phyloP scores from a whole-genome alignment of 1,284 basidiomycete species.

The Schizophyllum amplum region DNA sequence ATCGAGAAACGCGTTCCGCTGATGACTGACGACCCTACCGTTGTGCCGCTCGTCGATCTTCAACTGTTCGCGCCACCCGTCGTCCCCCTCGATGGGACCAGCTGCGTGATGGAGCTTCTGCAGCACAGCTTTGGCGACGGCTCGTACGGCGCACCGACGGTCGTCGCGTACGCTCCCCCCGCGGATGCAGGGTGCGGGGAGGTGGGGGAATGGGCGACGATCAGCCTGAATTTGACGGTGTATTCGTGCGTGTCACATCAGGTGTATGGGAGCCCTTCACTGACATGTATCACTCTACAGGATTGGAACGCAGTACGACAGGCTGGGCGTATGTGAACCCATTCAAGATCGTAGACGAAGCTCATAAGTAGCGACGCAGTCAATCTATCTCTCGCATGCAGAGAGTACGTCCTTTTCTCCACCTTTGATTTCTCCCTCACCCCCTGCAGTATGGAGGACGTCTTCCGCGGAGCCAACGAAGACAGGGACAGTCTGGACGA shows the following conservation, averaged over 20 bases:
- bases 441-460: conserved; percentile 29
- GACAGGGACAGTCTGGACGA: conserved; percentile 30
- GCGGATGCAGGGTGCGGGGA: conserved; percentile 24
- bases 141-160: conserved; percentile 23
- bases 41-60: conserved; percentile 29
- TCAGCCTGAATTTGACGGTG: conserved; percentile 30
- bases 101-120: conserved; percentile 28
- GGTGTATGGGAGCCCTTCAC: not conserved
- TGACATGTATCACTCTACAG: conserved; percentile 7
- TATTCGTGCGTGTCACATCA: conserved; percentile 21
- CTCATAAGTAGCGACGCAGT: not conserved
- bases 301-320: conserved; percentile 34
- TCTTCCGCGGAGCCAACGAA: conserved; percentile 34
- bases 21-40: conserved; percentile 25
- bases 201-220: conserved; percentile 29
- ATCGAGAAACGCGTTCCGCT: conserved; percentile 25
- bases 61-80: conserved; percentile 34
- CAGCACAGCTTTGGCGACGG: conserved; percentile 25
- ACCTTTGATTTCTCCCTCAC: not conserved
- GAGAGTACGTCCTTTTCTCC: conserved; percentile 21
- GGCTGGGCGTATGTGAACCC: conserved; percentile 21
- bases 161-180: conserved; percentile 29
- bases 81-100: conserved; percentile 22
- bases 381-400: conserved; percentile 28
- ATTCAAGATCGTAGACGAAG: not conserved